phyloP scores from a whole-genome alignment of 495 filamentous ascomycete genomes.

The Penicillium cataractarum region DNA sequence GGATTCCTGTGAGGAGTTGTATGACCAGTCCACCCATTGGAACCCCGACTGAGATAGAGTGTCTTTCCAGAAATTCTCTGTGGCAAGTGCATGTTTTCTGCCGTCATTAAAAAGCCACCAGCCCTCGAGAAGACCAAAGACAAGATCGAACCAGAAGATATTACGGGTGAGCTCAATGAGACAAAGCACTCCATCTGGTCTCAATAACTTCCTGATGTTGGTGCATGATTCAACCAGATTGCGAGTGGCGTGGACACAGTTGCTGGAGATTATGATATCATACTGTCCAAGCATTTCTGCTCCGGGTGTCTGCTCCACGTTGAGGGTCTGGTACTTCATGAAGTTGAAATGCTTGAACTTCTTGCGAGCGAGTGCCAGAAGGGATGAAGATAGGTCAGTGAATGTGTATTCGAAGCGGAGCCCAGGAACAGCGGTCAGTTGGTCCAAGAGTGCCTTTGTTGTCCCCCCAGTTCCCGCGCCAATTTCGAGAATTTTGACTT shows the following conservation, averaged over 20 bases:
- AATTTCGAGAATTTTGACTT: conserved; percentile 37
- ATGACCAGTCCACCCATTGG: background rate
- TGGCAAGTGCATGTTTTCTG: conserved; percentile 38
- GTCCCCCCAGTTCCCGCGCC: conserved; percentile 48
- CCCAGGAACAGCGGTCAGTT: conserved; percentile 15
- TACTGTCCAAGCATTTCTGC: conserved; percentile 22
- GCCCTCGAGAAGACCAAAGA: conserved; percentile 54
- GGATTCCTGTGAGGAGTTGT: background rate
- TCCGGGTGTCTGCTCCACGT: conserved; percentile 38
- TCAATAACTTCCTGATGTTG: conserved; percentile 36
- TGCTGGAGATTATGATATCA: conserved; percentile 43
- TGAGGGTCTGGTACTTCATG: conserved; percentile 33
- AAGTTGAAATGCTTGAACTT: conserved; percentile 13
- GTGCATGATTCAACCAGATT: conserved; percentile 28
- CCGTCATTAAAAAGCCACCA: conserved; percentile 56
- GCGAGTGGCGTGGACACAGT: conserved; percentile 50
- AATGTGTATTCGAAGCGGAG: conserved; percentile 44
- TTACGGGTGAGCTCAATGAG: conserved; percentile 45
- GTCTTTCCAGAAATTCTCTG: conserved; percentile 36
- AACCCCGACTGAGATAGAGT: conserved; percentile 9
- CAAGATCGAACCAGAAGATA: conserved; percentile 45
- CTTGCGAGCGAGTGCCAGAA: conserved; percentile 36
- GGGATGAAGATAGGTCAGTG: conserved; percentile 42
- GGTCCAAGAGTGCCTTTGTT: conserved; percentile 33
- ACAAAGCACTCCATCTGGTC: conserved; percentile 38